A percentile compares a stretch with the other conserved stretches of the same genome.
These are phyloP conservation scores for Penicillium paxilli DNA, from an alignment of 495 filamentous ascomycete species.

Conservation along the genomic window DNA sequence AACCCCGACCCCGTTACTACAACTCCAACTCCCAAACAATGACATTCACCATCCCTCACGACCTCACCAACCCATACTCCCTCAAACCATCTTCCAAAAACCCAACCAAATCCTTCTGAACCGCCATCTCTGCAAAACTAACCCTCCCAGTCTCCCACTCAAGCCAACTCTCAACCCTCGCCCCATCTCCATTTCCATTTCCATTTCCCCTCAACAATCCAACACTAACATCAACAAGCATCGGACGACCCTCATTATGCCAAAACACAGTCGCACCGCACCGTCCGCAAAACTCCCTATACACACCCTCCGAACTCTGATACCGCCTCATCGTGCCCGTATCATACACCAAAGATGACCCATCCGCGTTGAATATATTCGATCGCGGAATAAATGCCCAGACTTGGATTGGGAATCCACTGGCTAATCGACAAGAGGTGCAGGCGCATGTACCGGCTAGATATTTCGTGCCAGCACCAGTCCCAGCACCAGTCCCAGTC, in stretches of 20 bases:
- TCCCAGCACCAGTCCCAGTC: too few species aligned
- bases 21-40: too few species aligned
- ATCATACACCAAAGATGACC: conserved; percentile 41
- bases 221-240: conserved; percentile 65
- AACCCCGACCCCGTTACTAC: too few species aligned
- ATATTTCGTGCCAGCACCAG: too few species aligned
- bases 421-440: conserved; percentile 57
- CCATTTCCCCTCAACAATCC: conserved; percentile 59
- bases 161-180: conserved; percentile 59
- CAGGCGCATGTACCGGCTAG: conserved; percentile 68
- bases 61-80: not conserved
- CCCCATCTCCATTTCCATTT: too few species aligned
- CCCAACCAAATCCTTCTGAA: conserved; percentile 41
- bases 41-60: not conserved
- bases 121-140: conserved; percentile 62
- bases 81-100: conserved; percentile 24
- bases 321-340: conserved; percentile 53
- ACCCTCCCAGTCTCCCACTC: conserved; percentile 60
- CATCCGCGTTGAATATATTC: conserved; percentile 53
- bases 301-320: conserved; percentile 52
- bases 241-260: conserved; percentile 55
- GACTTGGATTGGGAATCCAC: conserved; percentile 65
- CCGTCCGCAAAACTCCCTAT: conserved; percentile 61
- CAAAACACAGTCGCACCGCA: conserved; percentile 73
- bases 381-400: conserved; percentile 68